Base-by-base conservation (phyloP, 768 basidiomycete genomes). In the Lactarius vividus region DNA sequence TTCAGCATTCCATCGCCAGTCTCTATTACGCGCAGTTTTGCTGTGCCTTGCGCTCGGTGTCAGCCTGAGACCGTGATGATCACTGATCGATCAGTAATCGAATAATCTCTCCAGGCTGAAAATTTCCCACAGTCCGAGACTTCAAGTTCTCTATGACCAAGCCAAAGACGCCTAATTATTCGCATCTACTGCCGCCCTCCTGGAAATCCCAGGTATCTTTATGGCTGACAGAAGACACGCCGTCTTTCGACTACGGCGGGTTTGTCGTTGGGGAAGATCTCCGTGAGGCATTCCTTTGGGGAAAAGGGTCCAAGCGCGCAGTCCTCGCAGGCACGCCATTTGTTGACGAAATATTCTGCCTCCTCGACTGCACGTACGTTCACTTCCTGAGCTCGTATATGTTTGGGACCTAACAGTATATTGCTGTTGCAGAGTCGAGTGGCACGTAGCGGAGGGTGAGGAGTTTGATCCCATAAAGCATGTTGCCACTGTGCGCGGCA, bases 281-380 rank as follows among this genome's bases (percentile, higher is more conserved):
- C 44, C 87, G 94, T 54, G 88, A 91, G 74, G 97, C 97, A 8
- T 89, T 88, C 74, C 84, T 99, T 18, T 83, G 94, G 71, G 96
- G 95, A 57, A 98, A 99, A 79, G 94, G 93, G 65, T 85, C 86
- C 61, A 82, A 86, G 63, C 70, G 82, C n/a, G 85, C 86, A 29
- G 88, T 98, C 33, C 84, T 99, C 11, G 97, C 97, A 13, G 97
- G 97, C 60, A 91, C 88, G 9, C 97, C 96, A 0, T 98, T 99
- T 78, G 92, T 98, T 72, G 89, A 91, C 40, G 94, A 98, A 77
- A 85, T 98, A 64, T 98, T 98, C 76, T 77, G 78, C 52, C 92
- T 94, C 71, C 83, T 97, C 28, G 94, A 84, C 39, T 99, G 96
- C 88, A 77, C 86, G 96, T 96, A 76, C 74, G 95, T 64, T 44